These are phyloP conservation scores for Xylaria curta DNA, from an alignment of 495 filamentous ascomycete species.

Conservation along the genomic window DNA sequence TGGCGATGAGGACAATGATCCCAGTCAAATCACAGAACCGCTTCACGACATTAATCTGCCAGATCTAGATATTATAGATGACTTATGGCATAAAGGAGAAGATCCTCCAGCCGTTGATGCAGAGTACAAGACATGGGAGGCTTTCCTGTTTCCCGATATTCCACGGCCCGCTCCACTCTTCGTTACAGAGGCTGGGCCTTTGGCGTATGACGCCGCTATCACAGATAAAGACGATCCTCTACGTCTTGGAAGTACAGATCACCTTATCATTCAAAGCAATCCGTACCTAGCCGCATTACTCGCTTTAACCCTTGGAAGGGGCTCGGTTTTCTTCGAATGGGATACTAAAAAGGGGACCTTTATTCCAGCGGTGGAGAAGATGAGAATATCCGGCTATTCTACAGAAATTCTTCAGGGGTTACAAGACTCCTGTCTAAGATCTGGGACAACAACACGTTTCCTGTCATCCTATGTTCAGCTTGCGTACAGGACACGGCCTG, in stretches of 20 bases:
- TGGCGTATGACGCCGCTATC: constrained; percentile 73
- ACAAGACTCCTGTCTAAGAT: constrained; percentile 61
- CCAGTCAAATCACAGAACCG: constrained; percentile 30
- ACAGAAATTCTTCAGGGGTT: constrained; percentile 61
- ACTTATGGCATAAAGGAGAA: constrained; percentile 62
- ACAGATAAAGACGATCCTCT: constrained; percentile 42
- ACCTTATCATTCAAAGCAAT: constrained; percentile 48
- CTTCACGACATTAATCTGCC: constrained; percentile 36
- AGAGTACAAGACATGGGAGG: constrained; percentile 75
- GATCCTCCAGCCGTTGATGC: constrained; percentile 39
- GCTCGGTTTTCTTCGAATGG: constrained; percentile 79
- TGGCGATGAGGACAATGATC: constrained; percentile 30
- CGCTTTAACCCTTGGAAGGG: constrained; percentile 78
- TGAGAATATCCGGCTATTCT: constrained; percentile 75
- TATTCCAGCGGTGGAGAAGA: constrained; percentile 55
- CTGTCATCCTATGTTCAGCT: constrained; percentile 61
- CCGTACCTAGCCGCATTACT: constrained; percentile 68
- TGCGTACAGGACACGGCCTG: constrained; percentile 48
- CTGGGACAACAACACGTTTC: constrained; percentile 62
- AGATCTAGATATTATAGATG: constrained; percentile 44
- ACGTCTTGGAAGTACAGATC: constrained; percentile 34
- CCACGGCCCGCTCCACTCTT: constrained; percentile 63
- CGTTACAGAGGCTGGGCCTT: constrained; percentile 77
- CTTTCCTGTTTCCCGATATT: constrained; percentile 55
- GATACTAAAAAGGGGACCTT: constrained; percentile 64